Evolutionary conservation across 1,284 basidiomycete genomes (phyloP), one percentile per base, ranked within the genome.

Genomic region (Ceratobasidium papillatum): DNA sequence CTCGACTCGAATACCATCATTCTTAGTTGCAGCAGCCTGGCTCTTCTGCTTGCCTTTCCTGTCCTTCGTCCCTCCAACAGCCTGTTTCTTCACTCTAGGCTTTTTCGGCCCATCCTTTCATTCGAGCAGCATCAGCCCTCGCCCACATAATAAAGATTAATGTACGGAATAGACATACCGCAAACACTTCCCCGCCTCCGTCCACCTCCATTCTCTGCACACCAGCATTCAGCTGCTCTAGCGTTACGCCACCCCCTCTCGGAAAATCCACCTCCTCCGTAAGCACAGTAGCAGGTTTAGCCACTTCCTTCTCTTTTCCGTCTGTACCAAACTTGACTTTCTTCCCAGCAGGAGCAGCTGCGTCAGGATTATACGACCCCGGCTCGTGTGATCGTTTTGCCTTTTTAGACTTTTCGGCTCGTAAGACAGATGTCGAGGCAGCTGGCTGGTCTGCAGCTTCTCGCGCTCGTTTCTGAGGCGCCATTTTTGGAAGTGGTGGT

Each of bases 221-320:
- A 19, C 66, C 54, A 7, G 14, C n/a, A 61, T 72, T 72, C 30
- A 72, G 27, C 22, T 62, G 34, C 36, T 72, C 69, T 17, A 75
- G 51, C 12, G 54, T 82, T 3, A 85, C 84, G 49, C 87, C 87
- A n/a, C 87, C 87, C 22, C 97, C 98, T 79, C 98, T 90, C 59
- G 96, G 96, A 82, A 99, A 99, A 83, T 98, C 95, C 75, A 95
- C 89, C 80, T 97, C 94, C 58, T 95, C 92, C 11, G 32, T 19
- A 27, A 58, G 17, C 1, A 58, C 36, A 17, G 43, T 38, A n/a
- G 19, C 59, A 3, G 66, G n/a, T 22, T 30, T 47, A 8, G 5
- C 41, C 5, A 72, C 69, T 34, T 72, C 69, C 58, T 72, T 72
- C n/a, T 25, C 22, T 27, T 58, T 72, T 14, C 69, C 69, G 32